Evolutionary conservation across 305 asterid species (phyloP).

Genomic region (Lippia alba): DNA sequence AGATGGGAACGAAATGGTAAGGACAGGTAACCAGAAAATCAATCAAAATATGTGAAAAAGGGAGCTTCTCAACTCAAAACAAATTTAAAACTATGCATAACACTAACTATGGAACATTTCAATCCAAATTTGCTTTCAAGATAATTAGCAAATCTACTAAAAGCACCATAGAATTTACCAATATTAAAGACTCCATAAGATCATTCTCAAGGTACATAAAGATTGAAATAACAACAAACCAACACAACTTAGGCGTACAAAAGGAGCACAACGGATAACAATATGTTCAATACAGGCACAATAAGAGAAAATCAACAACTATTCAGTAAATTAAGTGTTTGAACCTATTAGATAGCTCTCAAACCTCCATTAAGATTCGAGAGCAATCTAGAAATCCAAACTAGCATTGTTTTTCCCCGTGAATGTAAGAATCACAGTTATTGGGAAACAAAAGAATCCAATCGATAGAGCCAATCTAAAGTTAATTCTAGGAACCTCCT

Average conservation of each 20-base stretch:
- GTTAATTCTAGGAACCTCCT: neutral
- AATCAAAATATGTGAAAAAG: neutral
- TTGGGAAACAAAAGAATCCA: neutral
- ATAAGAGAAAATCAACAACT: neutral
- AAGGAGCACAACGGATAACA: neutral
- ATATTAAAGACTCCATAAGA: conserved; percentile 1
- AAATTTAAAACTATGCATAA: neutral
- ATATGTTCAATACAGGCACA: neutral
- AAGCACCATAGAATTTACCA: conserved; percentile 10
- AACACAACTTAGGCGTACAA: neutral
- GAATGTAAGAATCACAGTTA: conserved; percentile 11
- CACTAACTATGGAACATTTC: neutral
- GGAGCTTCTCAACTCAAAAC: neutral
- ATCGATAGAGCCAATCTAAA: neutral
- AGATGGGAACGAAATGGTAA: conserved; percentile 21
- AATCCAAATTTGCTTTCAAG: neutral
- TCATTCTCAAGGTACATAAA: neutral
- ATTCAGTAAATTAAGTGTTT: neutral
- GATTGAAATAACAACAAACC: neutral
- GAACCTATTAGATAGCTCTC: neutral
- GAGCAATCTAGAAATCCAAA: neutral
- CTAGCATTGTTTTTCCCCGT: neutral
- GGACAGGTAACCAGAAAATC: conserved; percentile 7
- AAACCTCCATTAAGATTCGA: neutral
- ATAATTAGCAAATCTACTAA: conserved; percentile 13